These are phyloP conservation scores for Trapa bicornis DNA, from an alignment of 345 rosid genomes.

Conservation along the genomic window DNA sequence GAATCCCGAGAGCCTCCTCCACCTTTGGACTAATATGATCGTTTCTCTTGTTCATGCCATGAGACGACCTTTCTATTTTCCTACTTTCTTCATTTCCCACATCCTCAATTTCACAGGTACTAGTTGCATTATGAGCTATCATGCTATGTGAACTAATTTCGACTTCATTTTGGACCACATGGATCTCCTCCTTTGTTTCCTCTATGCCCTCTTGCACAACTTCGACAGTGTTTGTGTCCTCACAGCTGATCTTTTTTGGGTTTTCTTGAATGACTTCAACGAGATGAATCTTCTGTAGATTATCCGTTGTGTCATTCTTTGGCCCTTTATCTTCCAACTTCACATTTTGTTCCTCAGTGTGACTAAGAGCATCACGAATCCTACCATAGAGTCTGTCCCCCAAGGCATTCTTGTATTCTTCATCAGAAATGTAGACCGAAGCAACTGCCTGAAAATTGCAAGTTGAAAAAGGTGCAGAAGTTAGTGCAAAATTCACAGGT, in stretches of 20 bases:
- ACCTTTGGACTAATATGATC: constrained; percentile 48
- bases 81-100: constrained; percentile 25
- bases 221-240: neutral
- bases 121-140: constrained; percentile 15
- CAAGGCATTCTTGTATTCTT: constrained; percentile 59
- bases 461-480: neutral
- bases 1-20: constrained; percentile 53
- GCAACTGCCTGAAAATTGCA: constrained; percentile 46
- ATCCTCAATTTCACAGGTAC: constrained; percentile 51
- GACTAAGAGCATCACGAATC: constrained; percentile 41
- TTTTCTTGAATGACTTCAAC: neutral
- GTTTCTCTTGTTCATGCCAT: constrained; percentile 19
- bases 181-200: constrained; percentile 14
- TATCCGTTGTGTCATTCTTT: constrained; percentile 2
- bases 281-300: neutral
- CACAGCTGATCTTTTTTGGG: neutral
- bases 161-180: constrained; percentile 3
- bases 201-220: neutral
- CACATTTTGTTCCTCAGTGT: constrained; percentile 15
- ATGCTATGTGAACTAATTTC: constrained; percentile 9
- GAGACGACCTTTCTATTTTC: constrained; percentile 12
- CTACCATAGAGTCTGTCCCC: constrained; percentile 47
- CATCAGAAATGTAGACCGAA: constrained; percentile 42
- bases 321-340: constrained; percentile 17
- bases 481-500: neutral